Evolutionary conservation across 2,329 filamentous ascomycete genomes (phyloP).

Genomic region (Talaromyces verruculosus): DNA sequence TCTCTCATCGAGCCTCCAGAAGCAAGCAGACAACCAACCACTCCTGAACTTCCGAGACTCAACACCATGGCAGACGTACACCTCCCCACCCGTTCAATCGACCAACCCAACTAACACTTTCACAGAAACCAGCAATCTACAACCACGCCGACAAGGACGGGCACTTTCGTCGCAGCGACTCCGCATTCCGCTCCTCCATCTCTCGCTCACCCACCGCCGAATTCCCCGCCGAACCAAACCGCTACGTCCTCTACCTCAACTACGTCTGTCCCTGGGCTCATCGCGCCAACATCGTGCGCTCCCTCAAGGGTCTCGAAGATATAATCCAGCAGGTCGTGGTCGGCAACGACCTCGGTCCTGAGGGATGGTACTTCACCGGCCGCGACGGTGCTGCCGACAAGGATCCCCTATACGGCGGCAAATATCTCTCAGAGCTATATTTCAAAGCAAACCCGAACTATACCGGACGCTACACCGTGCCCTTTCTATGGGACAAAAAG

Average conservation of each 20-base stretch:
- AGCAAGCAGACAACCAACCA: not conserved
- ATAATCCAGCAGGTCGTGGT: slow-evolving; percentile 51
- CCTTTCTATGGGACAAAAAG: slow-evolving; percentile 78
- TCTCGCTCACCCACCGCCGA: slow-evolving; percentile 52
- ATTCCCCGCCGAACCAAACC: slow-evolving; percentile 60
- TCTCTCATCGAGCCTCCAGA: not conserved
- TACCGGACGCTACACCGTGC: slow-evolving; percentile 74
- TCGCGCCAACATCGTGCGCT: slow-evolving; percentile 49
- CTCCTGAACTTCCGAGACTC: too few species aligned
- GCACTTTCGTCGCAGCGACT: slow-evolving; percentile 54
- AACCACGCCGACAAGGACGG: slow-evolving; percentile 47
- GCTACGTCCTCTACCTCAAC: slow-evolving; percentile 63
- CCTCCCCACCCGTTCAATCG: not conserved
- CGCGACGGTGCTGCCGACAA: slow-evolving; percentile 57
- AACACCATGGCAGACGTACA: slow-evolving; percentile 1
- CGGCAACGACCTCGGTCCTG: slow-evolving; percentile 39
- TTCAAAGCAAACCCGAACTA: slow-evolving; percentile 69
- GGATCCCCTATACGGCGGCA: slow-evolving; percentile 70
- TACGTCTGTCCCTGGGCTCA: slow-evolving; percentile 65
- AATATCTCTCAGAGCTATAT: slow-evolving; percentile 71
- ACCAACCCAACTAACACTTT: too few species aligned
- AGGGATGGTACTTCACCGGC: slow-evolving; percentile 75
- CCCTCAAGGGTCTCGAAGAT: slow-evolving; percentile 52
- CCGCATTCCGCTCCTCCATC: slow-evolving; percentile 57
- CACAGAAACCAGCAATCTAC: slow-evolving; percentile 8